Percentiles rank a stretch among this genome's conserved stretches.
These are phyloP conservation scores for Brassica carinata DNA, from an alignment of 345 rosid species.

Conservation along the genomic window DNA sequence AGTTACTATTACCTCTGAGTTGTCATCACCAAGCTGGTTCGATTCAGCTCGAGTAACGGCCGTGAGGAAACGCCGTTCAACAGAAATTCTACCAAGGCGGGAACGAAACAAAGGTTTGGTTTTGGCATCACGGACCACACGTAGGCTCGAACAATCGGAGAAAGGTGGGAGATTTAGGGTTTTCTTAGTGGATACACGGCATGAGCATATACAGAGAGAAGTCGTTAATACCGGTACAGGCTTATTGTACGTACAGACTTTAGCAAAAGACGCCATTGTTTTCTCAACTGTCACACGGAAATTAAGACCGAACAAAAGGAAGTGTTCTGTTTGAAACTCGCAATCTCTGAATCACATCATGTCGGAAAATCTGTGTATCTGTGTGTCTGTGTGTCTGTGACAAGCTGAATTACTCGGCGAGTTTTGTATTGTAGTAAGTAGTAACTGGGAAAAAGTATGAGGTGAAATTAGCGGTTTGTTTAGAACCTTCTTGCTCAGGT, in stretches of 20 bases:
- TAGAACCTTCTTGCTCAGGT: neutral
- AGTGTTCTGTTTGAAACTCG: neutral
- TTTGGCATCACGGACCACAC: slow-evolving; percentile 38
- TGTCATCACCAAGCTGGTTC: slow-evolving; percentile 44
- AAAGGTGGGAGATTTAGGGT: slow-evolving; percentile 42
- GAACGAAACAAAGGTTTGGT: slow-evolving; percentile 32
- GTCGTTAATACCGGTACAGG: slow-evolving; percentile 44
- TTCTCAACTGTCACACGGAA: neutral
- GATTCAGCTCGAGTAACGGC: slow-evolving; percentile 58
- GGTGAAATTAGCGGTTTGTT: neutral
- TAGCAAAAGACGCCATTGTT: slow-evolving; percentile 50
- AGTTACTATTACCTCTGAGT: slow-evolving; percentile 44
- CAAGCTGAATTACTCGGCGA: slow-evolving; percentile 5
- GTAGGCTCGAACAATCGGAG: slow-evolving; percentile 31
- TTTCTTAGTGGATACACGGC: slow-evolving; percentile 44
- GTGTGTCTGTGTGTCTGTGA: neutral
- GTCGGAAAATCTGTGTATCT: neutral
- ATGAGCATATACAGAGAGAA: slow-evolving; percentile 47
- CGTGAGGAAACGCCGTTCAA: slow-evolving; percentile 45
- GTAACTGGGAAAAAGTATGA: neutral
- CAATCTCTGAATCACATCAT: slow-evolving; percentile 28
- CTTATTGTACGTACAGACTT: slow-evolving; percentile 39
- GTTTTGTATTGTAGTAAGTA: slow-evolving; percentile 11
- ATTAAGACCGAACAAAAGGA: neutral
- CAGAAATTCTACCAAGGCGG: slow-evolving; percentile 27